Evolutionary conservation across 1,284 basidiomycete genomes (phyloP).

Genomic region (Mixia osmundae): DNA sequence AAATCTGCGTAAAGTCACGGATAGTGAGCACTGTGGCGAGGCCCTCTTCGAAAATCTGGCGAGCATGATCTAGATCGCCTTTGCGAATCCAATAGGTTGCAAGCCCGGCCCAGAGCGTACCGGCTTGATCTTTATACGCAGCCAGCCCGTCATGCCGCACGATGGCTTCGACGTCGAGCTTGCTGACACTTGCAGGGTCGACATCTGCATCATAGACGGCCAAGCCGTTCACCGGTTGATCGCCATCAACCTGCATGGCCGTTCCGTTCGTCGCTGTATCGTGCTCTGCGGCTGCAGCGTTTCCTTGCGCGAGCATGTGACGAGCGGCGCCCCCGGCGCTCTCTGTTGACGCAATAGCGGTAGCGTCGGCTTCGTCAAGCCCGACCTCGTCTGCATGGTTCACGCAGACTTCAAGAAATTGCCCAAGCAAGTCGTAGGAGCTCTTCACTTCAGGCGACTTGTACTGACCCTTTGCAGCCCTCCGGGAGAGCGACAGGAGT

Average conservation of each 20-base stretch:
- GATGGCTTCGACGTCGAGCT: constrained; percentile 66
- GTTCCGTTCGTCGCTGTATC: not conserved
- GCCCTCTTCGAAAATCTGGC: constrained; percentile 70
- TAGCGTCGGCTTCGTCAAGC: constrained; percentile 44
- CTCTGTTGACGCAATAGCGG: constrained; percentile 13
- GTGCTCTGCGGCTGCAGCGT: not conserved
- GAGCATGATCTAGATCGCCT: constrained; percentile 59
- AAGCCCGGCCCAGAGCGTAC: constrained; percentile 81
- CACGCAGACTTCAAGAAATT: constrained; percentile 83
- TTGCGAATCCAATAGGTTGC: constrained; percentile 98
- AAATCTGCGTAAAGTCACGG: constrained; percentile 93
- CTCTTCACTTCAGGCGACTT: constrained; percentile 79
- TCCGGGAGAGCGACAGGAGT: constrained; percentile 55
- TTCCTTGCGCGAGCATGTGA: constrained; percentile 1
- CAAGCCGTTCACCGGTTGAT: not conserved
- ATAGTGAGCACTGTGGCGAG: constrained; percentile 69
- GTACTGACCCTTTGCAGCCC: constrained; percentile 61
- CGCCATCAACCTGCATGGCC: not conserved
- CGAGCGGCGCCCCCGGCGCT: constrained; percentile 7
- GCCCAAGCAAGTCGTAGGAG: constrained; percentile 74
- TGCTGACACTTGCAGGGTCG: constrained; percentile 44
- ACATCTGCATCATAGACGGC: constrained; percentile 28
- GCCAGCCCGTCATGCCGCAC: constrained; percentile 62
- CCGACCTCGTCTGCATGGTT: constrained; percentile 80
- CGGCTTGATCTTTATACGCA: constrained; percentile 86